phyloP scores from a whole-genome alignment of 805 yeast genomes.

The Debaryomyces prosopidis region DNA sequence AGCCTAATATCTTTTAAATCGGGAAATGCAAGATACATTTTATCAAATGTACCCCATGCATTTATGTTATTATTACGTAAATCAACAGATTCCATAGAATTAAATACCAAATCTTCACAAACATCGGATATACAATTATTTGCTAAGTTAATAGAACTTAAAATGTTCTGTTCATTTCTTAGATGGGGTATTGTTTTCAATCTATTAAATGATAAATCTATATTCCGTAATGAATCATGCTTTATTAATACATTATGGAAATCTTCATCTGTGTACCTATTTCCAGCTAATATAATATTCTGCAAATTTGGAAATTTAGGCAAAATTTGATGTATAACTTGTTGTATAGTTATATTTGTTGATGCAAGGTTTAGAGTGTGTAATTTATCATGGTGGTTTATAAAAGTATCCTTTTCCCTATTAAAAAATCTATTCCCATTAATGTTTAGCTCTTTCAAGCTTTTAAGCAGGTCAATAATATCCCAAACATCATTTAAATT shows the following conservation, averaged over 20 bases:
- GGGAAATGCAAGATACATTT: conserved; percentile 30
- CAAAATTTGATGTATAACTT: conserved; percentile 15
- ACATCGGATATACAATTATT: conserved; percentile 30
- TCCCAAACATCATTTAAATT: conserved; percentile 38
- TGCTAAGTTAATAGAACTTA: conserved; percentile 30
- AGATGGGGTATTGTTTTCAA: conserved; percentile 30
- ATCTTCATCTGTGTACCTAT: conserved; percentile 24
- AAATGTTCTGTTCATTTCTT: conserved; percentile 1
- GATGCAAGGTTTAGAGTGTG: conserved; percentile 25
- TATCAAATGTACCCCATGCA: conserved; percentile 51
- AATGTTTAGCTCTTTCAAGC: conserved; percentile 44
- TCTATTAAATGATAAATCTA: conserved; percentile 45
- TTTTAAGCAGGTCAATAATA: conserved; percentile 36
- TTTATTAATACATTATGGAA: conserved; percentile 7
- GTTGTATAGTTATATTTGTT: conserved; percentile 16
- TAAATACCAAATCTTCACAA: background rate
- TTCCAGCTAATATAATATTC: conserved; percentile 34
- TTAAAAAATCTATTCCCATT: conserved; percentile 52
- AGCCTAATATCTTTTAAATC: conserved; percentile 48
- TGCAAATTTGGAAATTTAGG: conserved; percentile 40
- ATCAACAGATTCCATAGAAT: conserved; percentile 36
- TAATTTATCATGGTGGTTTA: conserved; percentile 9
- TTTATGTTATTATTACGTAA: conserved; percentile 50
- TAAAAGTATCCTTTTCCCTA: background rate
- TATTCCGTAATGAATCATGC: conserved; percentile 5